Conservation (phyloP, 805 yeast genomes). For the Zygoascus ofunaensis region DNA sequence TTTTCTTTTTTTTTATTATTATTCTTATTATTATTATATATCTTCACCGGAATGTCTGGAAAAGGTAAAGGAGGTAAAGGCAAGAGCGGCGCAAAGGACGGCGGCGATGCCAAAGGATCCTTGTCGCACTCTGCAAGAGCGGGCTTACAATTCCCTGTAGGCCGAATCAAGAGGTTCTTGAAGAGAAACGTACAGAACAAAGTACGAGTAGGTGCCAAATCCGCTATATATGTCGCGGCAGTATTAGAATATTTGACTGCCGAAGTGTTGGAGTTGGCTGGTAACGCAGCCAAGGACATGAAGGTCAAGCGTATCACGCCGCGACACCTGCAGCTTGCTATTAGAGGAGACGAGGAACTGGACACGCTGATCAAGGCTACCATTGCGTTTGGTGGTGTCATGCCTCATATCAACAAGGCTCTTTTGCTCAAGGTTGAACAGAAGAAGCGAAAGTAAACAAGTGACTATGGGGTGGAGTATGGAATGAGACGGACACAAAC, state of each 20-base stretch:
- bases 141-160: conserved; percentile 88
- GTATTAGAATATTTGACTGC: conserved; percentile 95
- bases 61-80: conserved; percentile 97
- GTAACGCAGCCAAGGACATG: conserved; percentile 95
- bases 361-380: conserved; percentile 84
- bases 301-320: conserved; percentile 96
- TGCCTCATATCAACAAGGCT: conserved; percentile 86
- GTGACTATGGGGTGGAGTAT: too few species aligned
- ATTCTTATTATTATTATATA: too few species aligned
- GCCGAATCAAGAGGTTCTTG: conserved; percentile 95
- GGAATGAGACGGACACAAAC: too few species aligned
- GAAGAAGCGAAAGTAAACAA: conserved; percentile 17
- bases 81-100: conserved; percentile 75
- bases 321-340: conserved; percentile 92
- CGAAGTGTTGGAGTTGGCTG: conserved; percentile 94
- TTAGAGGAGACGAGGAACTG: conserved; percentile 96
- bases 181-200: conserved; percentile 83
- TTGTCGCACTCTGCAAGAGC: conserved; percentile 86
- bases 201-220: conserved; percentile 72
- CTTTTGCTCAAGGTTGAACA: conserved; percentile 68
- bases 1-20: too few species aligned
- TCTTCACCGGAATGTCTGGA: conserved; percentile 52
- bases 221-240: conserved; percentile 93
- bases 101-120: conserved; percentile 25
- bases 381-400: conserved; percentile 96